Evolutionary conservation across 2,329 filamentous ascomycete species (phyloP).

Genomic region (Byssoonygena ceratinophila): DNA sequence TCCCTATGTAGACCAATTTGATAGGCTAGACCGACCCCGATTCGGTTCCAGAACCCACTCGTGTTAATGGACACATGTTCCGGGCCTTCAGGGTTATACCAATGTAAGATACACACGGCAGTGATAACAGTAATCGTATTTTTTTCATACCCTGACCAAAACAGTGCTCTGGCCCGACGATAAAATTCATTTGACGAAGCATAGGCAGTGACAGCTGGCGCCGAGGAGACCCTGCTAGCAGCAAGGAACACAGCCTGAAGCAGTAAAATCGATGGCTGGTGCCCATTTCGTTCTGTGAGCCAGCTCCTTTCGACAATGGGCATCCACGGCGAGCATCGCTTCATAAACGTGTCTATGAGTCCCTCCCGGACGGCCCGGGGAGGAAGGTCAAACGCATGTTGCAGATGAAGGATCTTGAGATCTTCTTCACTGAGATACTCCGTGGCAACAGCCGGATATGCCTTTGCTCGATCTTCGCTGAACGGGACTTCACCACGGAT

Average conservation of each 20-base stretch:
- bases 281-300: conserved; percentile 22
- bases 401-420: conserved; percentile 21
- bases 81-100: conserved; percentile 29
- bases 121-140: conserved; percentile 26
- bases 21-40: conserved; percentile 35
- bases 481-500: conserved; percentile 22
- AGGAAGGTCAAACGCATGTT: conserved; percentile 24
- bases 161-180: conserved; percentile 27
- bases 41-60: conserved; percentile 37
- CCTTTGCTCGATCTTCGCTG: conserved; percentile 22
- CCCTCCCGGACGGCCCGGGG: conserved; percentile 23
- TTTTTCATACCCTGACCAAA: conserved; percentile 27
- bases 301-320: conserved; percentile 25
- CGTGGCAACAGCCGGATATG: conserved; percentile 20
- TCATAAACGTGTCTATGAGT: conserved; percentile 26
- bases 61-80: conserved; percentile 35
- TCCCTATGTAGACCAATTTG: conserved; percentile 39
- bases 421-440: conserved; percentile 24
- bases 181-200: conserved; percentile 26
- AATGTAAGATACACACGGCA: conserved; percentile 27
- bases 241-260: conserved; percentile 36
- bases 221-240: conserved; percentile 33
- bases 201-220: conserved; percentile 23
- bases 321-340: conserved; percentile 27
- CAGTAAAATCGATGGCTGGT: conserved; percentile 24